Base-by-base conservation (phyloP, 257 asterid species). In the Ligustrum vulgare region DNA sequence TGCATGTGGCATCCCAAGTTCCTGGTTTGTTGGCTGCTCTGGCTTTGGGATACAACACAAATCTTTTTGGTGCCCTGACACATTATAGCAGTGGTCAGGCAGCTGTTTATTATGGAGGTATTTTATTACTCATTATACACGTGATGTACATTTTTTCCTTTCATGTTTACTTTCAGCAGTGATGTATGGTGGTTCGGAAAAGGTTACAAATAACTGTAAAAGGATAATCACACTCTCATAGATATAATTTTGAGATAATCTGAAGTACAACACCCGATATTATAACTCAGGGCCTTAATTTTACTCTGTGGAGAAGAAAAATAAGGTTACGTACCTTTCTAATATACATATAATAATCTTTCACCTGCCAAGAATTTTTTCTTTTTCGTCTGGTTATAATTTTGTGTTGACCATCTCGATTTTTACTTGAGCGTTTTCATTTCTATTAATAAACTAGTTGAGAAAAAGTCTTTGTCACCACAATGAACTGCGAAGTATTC, bases 11-110 rank as follows among this genome's bases (percentile, higher is more conserved):
- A 2, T 70, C 96, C 4, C 86, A 83, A 71, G 81, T 89, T 56
- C 95, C 97, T 0, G 74, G 77, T 56, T 49, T 78, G 33, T 71
- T 92, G n/a, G 79, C 97, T 39, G 87, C 97, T 0, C 71, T 92
- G 77, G 86, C 89, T 62, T 77, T 94, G 87, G 91, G 85, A 16
- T 94, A 84, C 72, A 92, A 81, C 69, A 88, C 97, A 0, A 92
- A 92, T 80, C 93, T 94, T 22, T 92, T 90, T 45, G 97, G 98
- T 8, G 94, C 97, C 3, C 70, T 94, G 32, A 90, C 96, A 39
- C 98, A 94, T 82, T 94, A 94, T 33, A 87, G 98, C 80, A 94
- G 98, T 73, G 98, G 97, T 54, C 98, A 94, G 79, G 92, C 98
- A 63, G 98, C 96, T 22, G 82, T 94, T 22, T 94, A 94, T 68